phyloP scores from a whole-genome alignment of 768 basidiomycete species.

The Suillus subalutaceus region DNA sequence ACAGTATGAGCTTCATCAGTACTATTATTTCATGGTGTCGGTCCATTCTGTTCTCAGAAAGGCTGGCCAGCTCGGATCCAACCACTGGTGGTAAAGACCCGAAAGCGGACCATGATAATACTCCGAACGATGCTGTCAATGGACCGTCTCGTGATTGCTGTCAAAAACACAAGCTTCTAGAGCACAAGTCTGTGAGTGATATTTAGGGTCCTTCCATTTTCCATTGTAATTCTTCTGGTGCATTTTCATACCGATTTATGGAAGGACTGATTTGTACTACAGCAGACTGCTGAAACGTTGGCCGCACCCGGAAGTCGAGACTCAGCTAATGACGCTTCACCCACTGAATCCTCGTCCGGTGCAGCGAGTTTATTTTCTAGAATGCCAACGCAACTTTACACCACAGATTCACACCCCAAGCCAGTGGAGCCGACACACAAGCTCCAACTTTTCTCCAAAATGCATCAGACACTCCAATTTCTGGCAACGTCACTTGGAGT shows the following conservation, averaged over 20 bases:
- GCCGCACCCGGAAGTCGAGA: no score
- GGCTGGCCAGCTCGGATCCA: background rate
- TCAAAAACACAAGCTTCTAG: background rate
- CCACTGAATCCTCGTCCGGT: background rate
- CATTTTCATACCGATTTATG: background rate
- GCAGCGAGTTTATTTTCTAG: background rate
- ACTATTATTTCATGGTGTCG: background rate
- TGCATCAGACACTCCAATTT: background rate
- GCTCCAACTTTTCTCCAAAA: background rate
- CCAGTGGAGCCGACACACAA: background rate
- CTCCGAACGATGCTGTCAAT: background rate
- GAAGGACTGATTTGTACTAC: background rate
- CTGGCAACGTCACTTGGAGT: background rate
- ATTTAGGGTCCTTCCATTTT: background rate
- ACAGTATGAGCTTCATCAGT: background rate
- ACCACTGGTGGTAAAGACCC: background rate
- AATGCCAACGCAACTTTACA: background rate
- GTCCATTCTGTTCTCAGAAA: background rate
- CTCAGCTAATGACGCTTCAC: background rate
- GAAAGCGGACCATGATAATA: background rate
- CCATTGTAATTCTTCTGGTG: background rate
- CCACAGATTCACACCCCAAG: background rate
- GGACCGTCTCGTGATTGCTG: background rate
- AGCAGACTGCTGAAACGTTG: background rate
- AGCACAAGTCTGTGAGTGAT: background rate